A percentile compares a stretch with the other conserved stretches of the same genome.
These are phyloP conservation scores for Liquidambar formosana DNA, from an alignment of 164 flowering plant genomes.

Conservation along the genomic window DNA sequence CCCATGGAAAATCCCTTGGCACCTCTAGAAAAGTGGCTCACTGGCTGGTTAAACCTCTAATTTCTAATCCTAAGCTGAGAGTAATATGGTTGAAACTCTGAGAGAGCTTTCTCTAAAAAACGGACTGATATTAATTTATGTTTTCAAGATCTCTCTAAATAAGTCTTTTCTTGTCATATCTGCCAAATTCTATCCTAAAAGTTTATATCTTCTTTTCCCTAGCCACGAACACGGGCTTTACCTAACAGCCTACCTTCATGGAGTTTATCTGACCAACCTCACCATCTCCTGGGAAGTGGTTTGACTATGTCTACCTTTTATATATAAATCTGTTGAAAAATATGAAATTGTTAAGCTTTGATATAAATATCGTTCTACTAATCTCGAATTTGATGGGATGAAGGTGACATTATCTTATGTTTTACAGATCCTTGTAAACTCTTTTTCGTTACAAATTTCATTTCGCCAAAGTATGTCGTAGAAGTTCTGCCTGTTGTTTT, in stretches of 20 bases:
- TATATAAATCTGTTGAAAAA: neutral
- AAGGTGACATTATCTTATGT: no score
- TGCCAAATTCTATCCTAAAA: neutral
- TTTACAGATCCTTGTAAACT: no score
- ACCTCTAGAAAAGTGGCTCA: neutral
- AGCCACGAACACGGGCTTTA: neutral
- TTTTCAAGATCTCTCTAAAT: neutral
- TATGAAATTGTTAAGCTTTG: neutral
- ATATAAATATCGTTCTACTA: no score
- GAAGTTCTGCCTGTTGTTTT: no score
- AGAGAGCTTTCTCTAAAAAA: neutral
- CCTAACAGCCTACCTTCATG: neutral
- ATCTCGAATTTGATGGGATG: no score
- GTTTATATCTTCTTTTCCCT: neutral
- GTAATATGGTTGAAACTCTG: neutral
- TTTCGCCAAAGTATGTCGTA: no score
- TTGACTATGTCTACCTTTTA: neutral
- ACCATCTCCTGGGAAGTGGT: neutral
- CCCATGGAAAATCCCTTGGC: neutral
- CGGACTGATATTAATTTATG: neutral
- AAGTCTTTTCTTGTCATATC: neutral
- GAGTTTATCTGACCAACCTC: neutral
- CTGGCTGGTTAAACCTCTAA: neutral
- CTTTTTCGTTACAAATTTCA: no score
- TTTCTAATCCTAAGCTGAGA: neutral